A percentile compares a stretch with the other conserved stretches of the same genome.
phyloP scores from a whole-genome alignment of 192 early-diverging fungal species.

The Umbelopsis sp. region DNA sequence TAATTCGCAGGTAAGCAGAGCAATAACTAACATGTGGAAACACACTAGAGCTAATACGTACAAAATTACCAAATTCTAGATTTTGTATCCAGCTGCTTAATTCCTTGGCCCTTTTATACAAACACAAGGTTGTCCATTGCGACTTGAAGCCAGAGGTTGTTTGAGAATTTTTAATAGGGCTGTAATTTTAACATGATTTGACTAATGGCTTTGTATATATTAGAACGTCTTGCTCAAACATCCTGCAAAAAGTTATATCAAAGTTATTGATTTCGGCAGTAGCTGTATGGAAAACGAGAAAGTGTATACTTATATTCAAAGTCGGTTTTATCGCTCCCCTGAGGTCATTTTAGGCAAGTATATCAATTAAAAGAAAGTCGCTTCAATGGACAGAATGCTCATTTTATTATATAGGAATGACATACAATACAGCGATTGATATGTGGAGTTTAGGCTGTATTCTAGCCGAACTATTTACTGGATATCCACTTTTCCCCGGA shows the following conservation, averaged over 20 bases:
- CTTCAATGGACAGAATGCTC: not conserved
- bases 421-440: slow-evolving; percentile 92
- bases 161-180: slow-evolving; percentile 42
- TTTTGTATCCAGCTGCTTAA: slow-evolving; percentile 86
- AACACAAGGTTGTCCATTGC: slow-evolving; percentile 87
- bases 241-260: slow-evolving; percentile 76
- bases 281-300: slow-evolving; percentile 90
- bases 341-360: slow-evolving; percentile 89
- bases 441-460: slow-evolving; percentile 98
- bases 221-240: slow-evolving; percentile 84
- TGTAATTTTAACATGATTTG: not conserved
- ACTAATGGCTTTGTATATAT: not conserved
- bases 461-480: slow-evolving; percentile 86
- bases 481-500: slow-evolving; percentile 95
- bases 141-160: slow-evolving; percentile 94
- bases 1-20: slow-evolving; percentile 60
- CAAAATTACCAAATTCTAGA: slow-evolving; percentile 35
- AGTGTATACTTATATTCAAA: slow-evolving; percentile 98
- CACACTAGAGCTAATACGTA: not conserved
- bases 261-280: slow-evolving; percentile 98
- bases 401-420: slow-evolving; percentile 33
- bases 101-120: slow-evolving; percentile 71
- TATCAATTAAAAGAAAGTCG: not conserved
- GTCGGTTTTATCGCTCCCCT: slow-evolving; percentile 94
- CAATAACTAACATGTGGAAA: not conserved